Evolutionary conservation across 1,284 basidiomycete genomes (phyloP), one percentile per base, ranked within the genome.

Genomic region (Pascua guehoae): DNA sequence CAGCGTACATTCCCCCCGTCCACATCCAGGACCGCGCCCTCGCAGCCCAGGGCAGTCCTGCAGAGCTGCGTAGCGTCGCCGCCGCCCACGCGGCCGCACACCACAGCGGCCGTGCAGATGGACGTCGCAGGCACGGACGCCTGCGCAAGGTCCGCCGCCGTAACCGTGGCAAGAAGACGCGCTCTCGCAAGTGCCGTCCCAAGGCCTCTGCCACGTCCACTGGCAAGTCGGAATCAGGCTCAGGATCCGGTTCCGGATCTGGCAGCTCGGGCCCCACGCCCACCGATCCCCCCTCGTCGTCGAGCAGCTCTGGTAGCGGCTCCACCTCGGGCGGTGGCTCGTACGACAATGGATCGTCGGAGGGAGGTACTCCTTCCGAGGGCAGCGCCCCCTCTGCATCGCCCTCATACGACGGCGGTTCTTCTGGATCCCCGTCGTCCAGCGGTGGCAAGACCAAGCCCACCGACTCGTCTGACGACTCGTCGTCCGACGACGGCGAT

Each of bases 181-280:
- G 43, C 14, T 5, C 43, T 2, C 15, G 43, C 43, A 44, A 15
- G 17, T 44, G 43, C 16, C 15, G 15, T 4, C 43, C 43, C 12
- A 44, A 44, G 43, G 4, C 43, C 12, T 15, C 50, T 16, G 40
- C 46, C n/a, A 36, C 43, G 2, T 17, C 41, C 41, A 53, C 51
- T 11, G 37, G 36, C 24, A 8, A 14, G 16, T 57, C 51, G 4
- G 15, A 24, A 32, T 58, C 55, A 5, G 36, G 54, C n/a, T 51
- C 56, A 12, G 41, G 56, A 10, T 48, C 57, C 24, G 41, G 39
- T 1, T 41, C 52, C 2, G 39, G 37, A 11, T 5, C 51, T 4
- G 40, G 41, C 24, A 18, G 41, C 47, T 8, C 42, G n/a, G 37
- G 24, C 24, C 37, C 42, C 42, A 16, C 15, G 12, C 12, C 41